These are phyloP conservation scores for Protomyces macrosporus DNA, from an alignment of 1,139 yeast genomes.

Conservation along the genomic window DNA sequence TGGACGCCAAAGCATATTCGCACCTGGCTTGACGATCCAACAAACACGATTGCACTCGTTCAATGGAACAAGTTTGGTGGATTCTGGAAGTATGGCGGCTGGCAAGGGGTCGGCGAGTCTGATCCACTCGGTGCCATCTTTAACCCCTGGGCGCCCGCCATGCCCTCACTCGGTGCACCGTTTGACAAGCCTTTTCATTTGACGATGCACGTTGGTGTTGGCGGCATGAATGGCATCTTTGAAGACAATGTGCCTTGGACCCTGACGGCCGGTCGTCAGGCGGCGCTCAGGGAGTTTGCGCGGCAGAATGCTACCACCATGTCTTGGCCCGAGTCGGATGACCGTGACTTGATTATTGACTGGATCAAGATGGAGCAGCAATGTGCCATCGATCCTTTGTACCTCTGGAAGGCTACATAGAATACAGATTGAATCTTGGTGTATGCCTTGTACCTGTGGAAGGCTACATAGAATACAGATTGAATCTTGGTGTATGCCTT, in stretches of 20 bases:
- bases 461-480: neutral
- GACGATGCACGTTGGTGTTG: conserved; percentile 31
- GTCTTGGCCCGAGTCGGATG: conserved; percentile 25
- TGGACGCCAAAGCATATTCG: conserved; percentile 31
- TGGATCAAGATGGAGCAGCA: conserved; percentile 22
- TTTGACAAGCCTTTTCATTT: conserved; percentile 30
- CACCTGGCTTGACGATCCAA: conserved; percentile 30
- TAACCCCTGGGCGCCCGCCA: conserved; percentile 29
- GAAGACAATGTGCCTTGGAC: conserved; percentile 28
- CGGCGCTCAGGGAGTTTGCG: conserved; percentile 15
- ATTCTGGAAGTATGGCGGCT: conserved; percentile 30
- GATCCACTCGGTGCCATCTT: conserved; percentile 25
- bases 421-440: neutral
- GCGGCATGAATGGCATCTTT: conserved; percentile 32
- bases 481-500: neutral
- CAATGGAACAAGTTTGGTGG: conserved; percentile 25
- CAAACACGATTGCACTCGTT: conserved; percentile 28
- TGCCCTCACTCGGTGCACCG: conserved; percentile 27
- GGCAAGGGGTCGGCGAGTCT: conserved; percentile 7
- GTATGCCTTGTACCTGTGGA: neutral
- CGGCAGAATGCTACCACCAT: conserved; percentile 2
- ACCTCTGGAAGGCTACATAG: neutral
- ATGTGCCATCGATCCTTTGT: conserved; percentile 9
- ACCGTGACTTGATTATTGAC: conserved; percentile 21
- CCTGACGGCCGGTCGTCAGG: conserved; percentile 12